Conservation (phyloP, 352 stramenopile species). For the Pythium aquatile region DNA sequence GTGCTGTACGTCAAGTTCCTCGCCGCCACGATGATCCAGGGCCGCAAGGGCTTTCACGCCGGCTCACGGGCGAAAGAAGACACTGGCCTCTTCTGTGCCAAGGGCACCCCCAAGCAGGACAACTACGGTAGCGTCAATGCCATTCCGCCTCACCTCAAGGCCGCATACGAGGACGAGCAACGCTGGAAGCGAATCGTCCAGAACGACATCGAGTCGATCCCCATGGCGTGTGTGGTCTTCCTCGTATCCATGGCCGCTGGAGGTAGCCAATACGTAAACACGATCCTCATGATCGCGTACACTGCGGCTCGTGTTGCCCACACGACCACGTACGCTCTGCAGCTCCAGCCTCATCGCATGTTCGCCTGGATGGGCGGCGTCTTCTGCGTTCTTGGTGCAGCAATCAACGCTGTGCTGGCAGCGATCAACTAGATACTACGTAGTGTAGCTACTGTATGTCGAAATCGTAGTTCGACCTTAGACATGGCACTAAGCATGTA, state of each 20-base stretch:
- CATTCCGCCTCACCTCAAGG: conserved; percentile 8
- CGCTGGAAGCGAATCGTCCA: conserved; percentile 36
- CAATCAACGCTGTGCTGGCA: conserved; percentile 21
- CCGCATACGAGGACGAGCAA: conserved; percentile 22
- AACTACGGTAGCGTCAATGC: not conserved
- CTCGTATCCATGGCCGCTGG: conserved; percentile 17
- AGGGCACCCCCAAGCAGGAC: conserved; percentile 16
- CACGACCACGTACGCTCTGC: conserved; percentile 24
- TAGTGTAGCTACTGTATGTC: too few species aligned
- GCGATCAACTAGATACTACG: not conserved
- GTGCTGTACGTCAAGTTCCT: conserved; percentile 63
- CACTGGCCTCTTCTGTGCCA: conserved; percentile 27
- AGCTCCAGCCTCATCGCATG: conserved; percentile 20
- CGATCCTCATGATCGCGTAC: conserved; percentile 21
- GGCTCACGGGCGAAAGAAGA: conserved; percentile 43
- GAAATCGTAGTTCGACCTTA: too few species aligned
- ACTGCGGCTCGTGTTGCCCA: conserved; percentile 27
- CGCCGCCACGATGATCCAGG: conserved; percentile 43
- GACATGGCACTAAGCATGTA: too few species aligned
- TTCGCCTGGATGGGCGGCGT: conserved; percentile 26
- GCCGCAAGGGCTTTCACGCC: conserved; percentile 39
- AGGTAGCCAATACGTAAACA: conserved; percentile 15
- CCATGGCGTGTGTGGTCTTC: conserved; percentile 27
- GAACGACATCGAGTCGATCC: conserved; percentile 38
- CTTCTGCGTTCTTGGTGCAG: conserved; percentile 18